Percentiles rank a stretch among this genome's conserved stretches.
Conservation (phyloP, 345 rosid genomes). For the Odontarrhena argentea region DNA sequence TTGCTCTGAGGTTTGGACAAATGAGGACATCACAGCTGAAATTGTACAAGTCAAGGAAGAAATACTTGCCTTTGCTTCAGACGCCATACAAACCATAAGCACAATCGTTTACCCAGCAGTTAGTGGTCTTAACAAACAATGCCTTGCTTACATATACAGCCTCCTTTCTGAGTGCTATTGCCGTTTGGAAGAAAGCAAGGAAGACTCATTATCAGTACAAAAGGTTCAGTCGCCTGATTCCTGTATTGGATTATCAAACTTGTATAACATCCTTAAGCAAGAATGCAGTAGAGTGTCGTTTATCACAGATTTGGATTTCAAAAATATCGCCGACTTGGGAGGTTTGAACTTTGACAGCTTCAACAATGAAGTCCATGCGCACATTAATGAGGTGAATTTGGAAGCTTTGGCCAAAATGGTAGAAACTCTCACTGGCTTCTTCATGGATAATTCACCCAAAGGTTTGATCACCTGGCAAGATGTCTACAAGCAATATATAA, state of each 20-base stretch:
- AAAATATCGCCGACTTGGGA: constrained; percentile 65
- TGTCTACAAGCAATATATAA: constrained; percentile 66
- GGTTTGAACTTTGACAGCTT: constrained; percentile 68
- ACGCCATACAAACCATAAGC: constrained; percentile 63
- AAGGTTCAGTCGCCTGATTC: constrained; percentile 42
- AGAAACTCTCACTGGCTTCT: constrained; percentile 48
- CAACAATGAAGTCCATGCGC: constrained; percentile 63
- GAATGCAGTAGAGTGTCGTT: constrained; percentile 85
- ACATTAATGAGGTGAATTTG: constrained; percentile 58
- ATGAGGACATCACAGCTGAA: constrained; percentile 76
- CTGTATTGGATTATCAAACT: constrained; percentile 45
- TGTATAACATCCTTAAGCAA: constrained; percentile 63
- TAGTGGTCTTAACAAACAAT: constrained; percentile 80
- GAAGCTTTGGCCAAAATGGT: constrained; percentile 92
- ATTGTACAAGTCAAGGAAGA: constrained; percentile 67
- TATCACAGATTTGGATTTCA: constrained; percentile 76
- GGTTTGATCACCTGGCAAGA: constrained; percentile 67
- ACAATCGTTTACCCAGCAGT: constrained; percentile 69
- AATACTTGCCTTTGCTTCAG: constrained; percentile 58
- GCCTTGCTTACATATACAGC: constrained; percentile 71
- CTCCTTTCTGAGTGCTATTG: constrained; percentile 79
- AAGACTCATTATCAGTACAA: constrained; percentile 38
- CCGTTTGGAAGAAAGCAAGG: constrained; percentile 56
- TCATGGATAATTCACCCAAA: constrained; percentile 49
- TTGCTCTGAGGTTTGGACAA: constrained; percentile 75